phyloP scores from a whole-genome alignment of 805 yeast genomes.

The Kurtzmaniella fragi region DNA sequence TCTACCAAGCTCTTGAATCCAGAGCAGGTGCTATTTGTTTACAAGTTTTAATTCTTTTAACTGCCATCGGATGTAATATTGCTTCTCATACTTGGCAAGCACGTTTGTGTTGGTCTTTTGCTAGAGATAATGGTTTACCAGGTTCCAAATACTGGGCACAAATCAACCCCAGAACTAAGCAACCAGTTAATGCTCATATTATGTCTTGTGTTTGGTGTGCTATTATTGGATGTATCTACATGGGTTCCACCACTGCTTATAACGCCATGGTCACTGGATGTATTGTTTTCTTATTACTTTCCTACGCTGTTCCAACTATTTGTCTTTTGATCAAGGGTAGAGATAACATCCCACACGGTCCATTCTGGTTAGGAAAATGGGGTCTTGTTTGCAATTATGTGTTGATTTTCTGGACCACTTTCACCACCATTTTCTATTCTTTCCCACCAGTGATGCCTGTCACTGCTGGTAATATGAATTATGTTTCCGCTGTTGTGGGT shows the following conservation, averaged over 20 bases:
- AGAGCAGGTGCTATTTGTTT: conserved; percentile 53
- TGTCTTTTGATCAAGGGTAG: conserved; percentile 47
- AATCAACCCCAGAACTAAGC: conserved; percentile 42
- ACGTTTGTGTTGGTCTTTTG: conserved; percentile 62
- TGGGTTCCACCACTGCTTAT: conserved; percentile 65
- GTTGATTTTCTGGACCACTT: conserved; percentile 51
- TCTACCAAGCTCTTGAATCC: conserved; percentile 49
- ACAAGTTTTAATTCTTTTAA: conserved; percentile 43
- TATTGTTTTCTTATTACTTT: conserved; percentile 51
- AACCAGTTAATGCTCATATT: conserved; percentile 58
- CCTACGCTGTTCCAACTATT: conserved; percentile 52
- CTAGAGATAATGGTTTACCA: conserved; percentile 61
- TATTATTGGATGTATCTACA: conserved; percentile 54
- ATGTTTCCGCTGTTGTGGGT: conserved; percentile 50
- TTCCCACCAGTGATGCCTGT: conserved; percentile 66
- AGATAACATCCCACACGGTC: conserved; percentile 53
- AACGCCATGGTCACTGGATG: conserved; percentile 61
- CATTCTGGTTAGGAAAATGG: conserved; percentile 58
- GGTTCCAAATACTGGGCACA: conserved; percentile 47
- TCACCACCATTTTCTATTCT: conserved; percentile 56
- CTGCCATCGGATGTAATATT: conserved; percentile 56
- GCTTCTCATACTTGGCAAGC: conserved; percentile 67
- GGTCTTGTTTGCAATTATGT: conserved; percentile 50
- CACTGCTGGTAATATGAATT: conserved; percentile 59
- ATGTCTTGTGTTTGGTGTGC: conserved; percentile 50